Conservation (phyloP, 1,284 basidiomycete species). For the Chalciporus sp. region DNA sequence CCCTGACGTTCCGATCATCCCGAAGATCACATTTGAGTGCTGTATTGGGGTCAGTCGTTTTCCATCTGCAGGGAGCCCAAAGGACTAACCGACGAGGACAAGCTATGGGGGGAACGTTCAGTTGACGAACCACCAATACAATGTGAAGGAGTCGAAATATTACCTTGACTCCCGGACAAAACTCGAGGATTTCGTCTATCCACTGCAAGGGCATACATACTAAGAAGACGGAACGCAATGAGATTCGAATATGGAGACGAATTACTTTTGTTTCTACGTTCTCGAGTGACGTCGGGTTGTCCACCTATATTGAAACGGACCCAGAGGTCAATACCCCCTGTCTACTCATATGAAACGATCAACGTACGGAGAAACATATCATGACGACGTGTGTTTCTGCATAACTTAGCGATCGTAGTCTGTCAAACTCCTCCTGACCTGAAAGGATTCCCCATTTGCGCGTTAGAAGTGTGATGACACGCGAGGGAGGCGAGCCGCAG, state of each 20-base stretch:
- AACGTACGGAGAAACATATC: conserved; percentile 87
- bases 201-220: conserved; percentile 52
- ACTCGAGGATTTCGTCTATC: conserved; percentile 86
- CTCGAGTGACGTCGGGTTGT: conserved; percentile 88
- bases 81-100: conserved; percentile 80
- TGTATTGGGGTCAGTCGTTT: conserved; percentile 35
- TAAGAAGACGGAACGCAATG: background rate
- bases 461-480: conserved; percentile 28
- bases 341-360: background rate
- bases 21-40: conserved; percentile 95
- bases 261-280: conserved; percentile 89
- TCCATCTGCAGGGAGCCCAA: conserved; percentile 1
- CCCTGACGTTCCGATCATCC: conserved; percentile 70
- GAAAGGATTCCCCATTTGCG: conserved; percentile 28
- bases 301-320: conserved; percentile 62
- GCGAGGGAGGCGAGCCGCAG: conserved; percentile 1
- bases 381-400: conserved; percentile 95
- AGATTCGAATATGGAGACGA: background rate
- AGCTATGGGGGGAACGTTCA: conserved; percentile 47
- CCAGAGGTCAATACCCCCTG: background rate
- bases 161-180: conserved; percentile 93
- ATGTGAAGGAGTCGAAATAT: conserved; percentile 5
- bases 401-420: conserved; percentile 88
- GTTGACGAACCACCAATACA: conserved; percentile 8
- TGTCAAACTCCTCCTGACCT: conserved; percentile 97